Evolutionary conservation across 2,329 filamentous ascomycete species (phyloP), one percentile per base, ranked within the genome.

Genomic region (Fusarium poae): DNA sequence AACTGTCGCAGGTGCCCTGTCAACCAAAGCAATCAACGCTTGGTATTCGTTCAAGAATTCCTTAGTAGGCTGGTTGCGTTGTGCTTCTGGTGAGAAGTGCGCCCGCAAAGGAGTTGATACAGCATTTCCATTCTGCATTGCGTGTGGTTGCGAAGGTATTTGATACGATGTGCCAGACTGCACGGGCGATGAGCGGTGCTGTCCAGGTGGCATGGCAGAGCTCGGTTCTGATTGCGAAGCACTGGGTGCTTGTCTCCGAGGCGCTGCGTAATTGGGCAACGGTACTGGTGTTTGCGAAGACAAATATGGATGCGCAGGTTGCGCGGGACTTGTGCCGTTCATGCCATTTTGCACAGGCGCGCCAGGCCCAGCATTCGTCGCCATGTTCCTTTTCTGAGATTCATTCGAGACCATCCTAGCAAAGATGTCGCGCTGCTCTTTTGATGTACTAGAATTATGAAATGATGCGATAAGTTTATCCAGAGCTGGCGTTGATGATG

Each of bases 1-100:
- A n/a, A 81, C 79, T 32, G 82, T 77, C 1, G 84, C 77, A 9
- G 81, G 67, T 16, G 81, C 77, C 42, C 79, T 79, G 18, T 79
- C 77, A 6, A 88, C 74, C 21, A 79, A 30, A 5, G 62, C 32
- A 2, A 49, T 25, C 30, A 80, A 65, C 5, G 64, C 43, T n/a
- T 57, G 52, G 35, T 78, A 78, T 40, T 63, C 52, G 5, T 52
- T 37, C 10, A 66, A 56, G 3, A 79, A 7, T 72, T 75, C 16
- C 81, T 72, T 4, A 79, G 72, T 23, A 7, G 23, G 44, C 11
- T 37, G 15, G 10, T 32, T 43, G 21, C 42, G 25, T 16, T 44
- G 53, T 30, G 45, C 15, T 37, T 20, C 34, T 37, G 62, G 59
- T 30, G 57, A 57, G 32, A 52, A 20, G 8, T 32, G 42, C 16